A percentile compares a stretch with the other conserved stretches of the same genome.
Conservation (phyloP, 1,139 yeast genomes). For the Candida tropicalis region DNA sequence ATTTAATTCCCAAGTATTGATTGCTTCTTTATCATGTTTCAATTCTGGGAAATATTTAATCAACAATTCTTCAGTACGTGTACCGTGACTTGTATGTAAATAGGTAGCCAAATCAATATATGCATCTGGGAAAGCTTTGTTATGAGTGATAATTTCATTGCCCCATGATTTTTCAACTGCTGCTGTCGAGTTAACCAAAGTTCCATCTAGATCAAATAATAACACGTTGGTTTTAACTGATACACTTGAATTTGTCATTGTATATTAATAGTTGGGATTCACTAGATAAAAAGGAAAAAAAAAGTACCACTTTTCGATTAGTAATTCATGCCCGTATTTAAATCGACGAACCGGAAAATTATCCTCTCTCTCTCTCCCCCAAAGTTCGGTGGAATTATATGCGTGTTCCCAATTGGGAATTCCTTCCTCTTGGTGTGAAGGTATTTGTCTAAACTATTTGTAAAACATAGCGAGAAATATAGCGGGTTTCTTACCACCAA, state of each 20-base stretch:
- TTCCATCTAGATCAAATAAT: constrained; percentile 26
- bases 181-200: constrained; percentile 24
- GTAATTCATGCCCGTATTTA: neutral
- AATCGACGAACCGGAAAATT: neutral
- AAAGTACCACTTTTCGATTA: neutral
- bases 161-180: constrained; percentile 25
- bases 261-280: neutral
- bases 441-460: no score
- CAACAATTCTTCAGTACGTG: constrained; percentile 21
- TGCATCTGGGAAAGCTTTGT: constrained; percentile 12
- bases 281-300: neutral
- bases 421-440: neutral
- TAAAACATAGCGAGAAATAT: no score
- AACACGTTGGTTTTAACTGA: constrained; percentile 8
- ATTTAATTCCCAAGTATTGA: constrained; percentile 19
- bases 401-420: constrained; percentile 1
- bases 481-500: no score
- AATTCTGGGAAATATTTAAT: constrained; percentile 19
- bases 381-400: neutral
- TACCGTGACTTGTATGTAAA: constrained; percentile 21
- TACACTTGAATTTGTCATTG: constrained; percentile 2
- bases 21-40: constrained; percentile 13
- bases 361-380: no score
- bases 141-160: constrained; percentile 19
- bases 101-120: constrained; percentile 17